phyloP scores from a whole-genome alignment of 139 green algal genomes.

The Asterochloris erici region DNA sequence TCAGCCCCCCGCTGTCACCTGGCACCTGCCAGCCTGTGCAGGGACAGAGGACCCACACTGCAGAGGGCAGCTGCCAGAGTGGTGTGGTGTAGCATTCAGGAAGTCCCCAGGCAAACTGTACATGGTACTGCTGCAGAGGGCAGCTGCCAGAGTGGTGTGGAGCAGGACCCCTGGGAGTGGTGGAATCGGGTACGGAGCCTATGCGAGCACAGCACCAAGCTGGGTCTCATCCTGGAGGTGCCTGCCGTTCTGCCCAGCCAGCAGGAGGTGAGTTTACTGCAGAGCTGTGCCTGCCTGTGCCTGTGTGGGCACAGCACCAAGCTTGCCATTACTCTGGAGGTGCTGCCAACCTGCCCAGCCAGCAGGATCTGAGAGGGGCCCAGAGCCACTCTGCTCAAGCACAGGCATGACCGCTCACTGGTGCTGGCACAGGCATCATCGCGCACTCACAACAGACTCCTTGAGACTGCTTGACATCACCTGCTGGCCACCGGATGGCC shows the following conservation, averaged over 20 bases:
- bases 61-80: not conserved
- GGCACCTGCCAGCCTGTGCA: not conserved
- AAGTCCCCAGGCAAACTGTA: not conserved
- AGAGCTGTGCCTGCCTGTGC: no score
- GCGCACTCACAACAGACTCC: no score
- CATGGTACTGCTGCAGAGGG: not conserved
- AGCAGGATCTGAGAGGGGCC: no score
- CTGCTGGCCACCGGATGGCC: no score
- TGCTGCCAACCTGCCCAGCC: no score
- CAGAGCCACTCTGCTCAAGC: no score
- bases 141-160: not conserved
- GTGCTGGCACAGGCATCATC: no score
- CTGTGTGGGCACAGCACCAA: no score
- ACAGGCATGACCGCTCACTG: no score
- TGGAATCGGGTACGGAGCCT: slow-evolving; percentile 78
- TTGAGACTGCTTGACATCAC: no score
- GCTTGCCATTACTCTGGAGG: no score
- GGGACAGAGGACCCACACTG: not conserved
- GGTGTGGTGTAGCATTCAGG: not conserved
- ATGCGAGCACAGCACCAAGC: slow-evolving; percentile 65
- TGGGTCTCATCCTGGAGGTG: slow-evolving; percentile 73
- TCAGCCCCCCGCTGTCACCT: not conserved
- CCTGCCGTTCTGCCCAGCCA: slow-evolving; percentile 30
- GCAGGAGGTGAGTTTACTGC: not conserved
- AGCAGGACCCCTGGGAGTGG: slow-evolving; percentile 53